Conservation (phyloP, 2,329 filamentous ascomycete genomes). For the Fusarium albidum region DNA sequence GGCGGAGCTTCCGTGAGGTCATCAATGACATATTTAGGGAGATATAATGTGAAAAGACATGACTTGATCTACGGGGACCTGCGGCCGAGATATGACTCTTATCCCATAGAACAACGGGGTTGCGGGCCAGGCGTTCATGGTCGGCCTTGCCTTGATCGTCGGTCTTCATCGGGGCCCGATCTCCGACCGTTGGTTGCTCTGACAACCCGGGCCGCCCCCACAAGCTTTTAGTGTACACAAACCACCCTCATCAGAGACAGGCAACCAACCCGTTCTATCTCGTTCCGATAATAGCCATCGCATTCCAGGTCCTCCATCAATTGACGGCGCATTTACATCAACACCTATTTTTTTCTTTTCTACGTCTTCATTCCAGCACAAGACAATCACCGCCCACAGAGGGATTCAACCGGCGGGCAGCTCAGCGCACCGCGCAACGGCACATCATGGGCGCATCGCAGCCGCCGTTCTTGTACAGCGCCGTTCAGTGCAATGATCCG, state of each 20-base stretch:
- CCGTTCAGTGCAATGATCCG: constrained; percentile 58
- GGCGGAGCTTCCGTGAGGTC: constrained; percentile 13
- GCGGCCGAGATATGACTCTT: constrained; percentile 24
- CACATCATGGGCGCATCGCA: constrained; percentile 41
- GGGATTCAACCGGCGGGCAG: constrained; percentile 12
- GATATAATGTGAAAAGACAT: background rate
- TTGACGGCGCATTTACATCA: constrained; percentile 7
- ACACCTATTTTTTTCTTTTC: constrained; percentile 3
- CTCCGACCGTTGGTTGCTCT: constrained; percentile 42
- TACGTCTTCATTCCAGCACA: constrained; percentile 21
- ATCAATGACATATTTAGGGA: constrained; percentile 19
- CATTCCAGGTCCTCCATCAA: constrained; percentile 24
- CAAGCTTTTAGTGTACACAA: constrained; percentile 19
- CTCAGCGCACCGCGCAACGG: constrained; percentile 22
- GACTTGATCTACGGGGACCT: constrained; percentile 1
- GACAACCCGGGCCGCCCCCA: constrained; percentile 30
- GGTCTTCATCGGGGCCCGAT: constrained; percentile 17
- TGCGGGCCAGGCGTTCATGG: background rate
- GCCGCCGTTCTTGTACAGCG: constrained; percentile 77
- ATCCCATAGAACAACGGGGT: constrained; percentile 5
- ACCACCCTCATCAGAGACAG: constrained; percentile 27
- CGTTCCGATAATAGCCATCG: constrained; percentile 29
- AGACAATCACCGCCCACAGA: constrained; percentile 1
- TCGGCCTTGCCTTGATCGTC: constrained; percentile 7
- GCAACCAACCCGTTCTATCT: constrained; percentile 11